Evolutionary conservation across 1,284 basidiomycete species (phyloP).

Genomic region (Dichomitus squalens): DNA sequence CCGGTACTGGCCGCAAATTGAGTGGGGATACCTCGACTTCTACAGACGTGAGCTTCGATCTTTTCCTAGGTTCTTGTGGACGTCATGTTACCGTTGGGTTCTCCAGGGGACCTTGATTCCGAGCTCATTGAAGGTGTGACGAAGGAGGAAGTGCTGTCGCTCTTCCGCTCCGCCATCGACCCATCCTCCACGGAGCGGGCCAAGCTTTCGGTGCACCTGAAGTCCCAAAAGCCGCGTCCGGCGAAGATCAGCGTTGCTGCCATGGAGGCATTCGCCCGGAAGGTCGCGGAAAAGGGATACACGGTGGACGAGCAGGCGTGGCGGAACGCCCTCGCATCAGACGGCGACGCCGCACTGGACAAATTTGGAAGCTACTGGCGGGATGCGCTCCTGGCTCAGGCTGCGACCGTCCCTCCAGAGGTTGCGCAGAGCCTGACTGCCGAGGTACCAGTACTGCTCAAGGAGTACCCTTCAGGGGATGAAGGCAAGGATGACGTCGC

Average conservation of each 20-base stretch:
- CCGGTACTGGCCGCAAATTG: slow-evolving; percentile 73
- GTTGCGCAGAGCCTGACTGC: slow-evolving; percentile 53
- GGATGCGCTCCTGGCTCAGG: slow-evolving; percentile 49
- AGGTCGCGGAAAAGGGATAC: slow-evolving; percentile 56
- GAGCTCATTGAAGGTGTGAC: slow-evolving; percentile 62
- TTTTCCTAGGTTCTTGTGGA: slow-evolving; percentile 38
- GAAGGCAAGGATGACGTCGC: slow-evolving; percentile 51
- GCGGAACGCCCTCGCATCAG: slow-evolving; percentile 45
- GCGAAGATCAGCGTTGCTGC: slow-evolving; percentile 70
- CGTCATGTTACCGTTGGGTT: slow-evolving; percentile 1
- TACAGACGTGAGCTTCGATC: slow-evolving; percentile 52
- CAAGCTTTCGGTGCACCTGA: slow-evolving; percentile 84
- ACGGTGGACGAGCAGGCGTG: slow-evolving; percentile 52
- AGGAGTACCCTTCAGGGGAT: slow-evolving; percentile 52
- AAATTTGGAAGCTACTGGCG: slow-evolving; percentile 61
- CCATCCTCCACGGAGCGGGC: slow-evolving; percentile 68
- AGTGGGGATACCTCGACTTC: slow-evolving; percentile 81
- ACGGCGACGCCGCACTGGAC: slow-evolving; percentile 48
- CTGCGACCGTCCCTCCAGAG: slow-evolving; percentile 32
- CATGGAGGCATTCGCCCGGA: slow-evolving; percentile 61
- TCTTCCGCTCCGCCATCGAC: slow-evolving; percentile 77
- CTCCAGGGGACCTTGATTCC: slow-evolving; percentile 68
- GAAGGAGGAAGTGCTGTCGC: slow-evolving; percentile 77
- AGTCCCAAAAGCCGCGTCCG: slow-evolving; percentile 64
- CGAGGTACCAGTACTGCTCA: slow-evolving; percentile 54